These are phyloP conservation scores for Aspergillus sp. DNA, from an alignment of 2,329 filamentous ascomycete genomes.

Conservation along the genomic window DNA sequence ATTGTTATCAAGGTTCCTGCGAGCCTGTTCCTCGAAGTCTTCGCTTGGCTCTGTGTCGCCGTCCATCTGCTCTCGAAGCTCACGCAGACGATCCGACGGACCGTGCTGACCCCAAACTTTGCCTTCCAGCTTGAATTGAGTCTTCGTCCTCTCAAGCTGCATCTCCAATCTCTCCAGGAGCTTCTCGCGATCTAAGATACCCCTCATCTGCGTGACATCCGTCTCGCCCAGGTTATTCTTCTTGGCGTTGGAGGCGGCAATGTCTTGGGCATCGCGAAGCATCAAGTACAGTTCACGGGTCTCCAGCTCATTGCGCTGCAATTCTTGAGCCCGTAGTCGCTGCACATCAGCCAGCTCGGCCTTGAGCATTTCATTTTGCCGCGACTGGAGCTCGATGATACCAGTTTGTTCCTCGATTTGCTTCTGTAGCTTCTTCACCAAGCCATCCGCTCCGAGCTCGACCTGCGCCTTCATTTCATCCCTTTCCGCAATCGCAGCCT, in stretches of 20 bases:
- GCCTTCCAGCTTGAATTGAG: constrained; percentile 94
- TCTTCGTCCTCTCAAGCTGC: constrained; percentile 95
- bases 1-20: constrained; percentile 65
- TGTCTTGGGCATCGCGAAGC: constrained; percentile 95
- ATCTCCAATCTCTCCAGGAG: constrained; percentile 93
- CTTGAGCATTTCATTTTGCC: constrained; percentile 84
- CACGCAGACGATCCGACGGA: constrained; percentile 87
- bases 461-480: constrained; percentile 90
- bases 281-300: constrained; percentile 96
- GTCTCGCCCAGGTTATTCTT: constrained; percentile 57
- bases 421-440: constrained; percentile 88
- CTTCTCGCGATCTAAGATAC: constrained; percentile 86
- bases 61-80: constrained; percentile 94
- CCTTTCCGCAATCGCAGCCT: constrained; percentile 91
- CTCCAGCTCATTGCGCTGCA: constrained; percentile 92
- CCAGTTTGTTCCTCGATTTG: constrained; percentile 90
- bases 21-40: constrained; percentile 53
- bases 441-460: constrained; percentile 85
- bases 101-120: constrained; percentile 84
- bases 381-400: constrained; percentile 82
- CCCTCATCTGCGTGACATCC: constrained; percentile 76
- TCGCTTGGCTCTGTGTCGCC: constrained; percentile 53
- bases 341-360: constrained; percentile 85
- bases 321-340: constrained; percentile 79
- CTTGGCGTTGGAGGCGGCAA: constrained; percentile 83